Evolutionary conservation across 495 filamentous ascomycete species (phyloP).

Genomic region (Sphaerosporella brunnea): DNA sequence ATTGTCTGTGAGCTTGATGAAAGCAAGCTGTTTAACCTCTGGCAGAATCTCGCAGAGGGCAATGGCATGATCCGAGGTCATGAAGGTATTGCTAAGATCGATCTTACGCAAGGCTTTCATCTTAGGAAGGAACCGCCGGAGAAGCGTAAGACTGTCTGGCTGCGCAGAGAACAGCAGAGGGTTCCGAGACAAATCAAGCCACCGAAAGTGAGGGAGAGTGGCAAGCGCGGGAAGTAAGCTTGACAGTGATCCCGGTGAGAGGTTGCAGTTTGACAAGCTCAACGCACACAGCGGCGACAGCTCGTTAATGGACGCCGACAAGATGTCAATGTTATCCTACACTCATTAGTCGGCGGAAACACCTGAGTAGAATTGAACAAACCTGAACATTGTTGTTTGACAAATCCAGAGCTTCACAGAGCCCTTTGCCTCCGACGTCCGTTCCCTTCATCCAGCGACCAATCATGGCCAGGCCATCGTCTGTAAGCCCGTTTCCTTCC

Average conservation of each 20-base stretch:
- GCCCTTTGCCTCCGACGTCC: constrained; percentile 30
- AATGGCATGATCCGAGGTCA: constrained; percentile 74
- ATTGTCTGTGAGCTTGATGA: constrained; percentile 80
- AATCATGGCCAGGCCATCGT: constrained; percentile 56
- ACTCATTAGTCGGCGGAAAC: background rate
- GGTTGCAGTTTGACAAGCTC: constrained; percentile 72
- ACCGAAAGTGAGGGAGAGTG: constrained; percentile 56
- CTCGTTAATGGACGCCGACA: constrained; percentile 40
- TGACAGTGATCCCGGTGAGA: constrained; percentile 51
- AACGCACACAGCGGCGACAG: constrained; percentile 58
- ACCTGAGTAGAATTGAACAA: background rate
- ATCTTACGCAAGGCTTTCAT: constrained; percentile 66
- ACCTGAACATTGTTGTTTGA: constrained; percentile 61
- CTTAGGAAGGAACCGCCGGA: constrained; percentile 61
- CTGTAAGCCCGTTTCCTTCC: constrained; percentile 59
- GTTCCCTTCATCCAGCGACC: constrained; percentile 44
- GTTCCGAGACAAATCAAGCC: constrained; percentile 85
- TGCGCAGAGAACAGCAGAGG: constrained; percentile 54
- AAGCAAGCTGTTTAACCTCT: constrained; percentile 63
- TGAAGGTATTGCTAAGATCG: constrained; percentile 71
- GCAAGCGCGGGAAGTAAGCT: constrained; percentile 58
- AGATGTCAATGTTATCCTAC: constrained; percentile 45
- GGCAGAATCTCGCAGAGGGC: constrained; percentile 76
- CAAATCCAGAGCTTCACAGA: constrained; percentile 82
- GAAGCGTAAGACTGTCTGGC: constrained; percentile 54